phyloP scores from a whole-genome alignment of 768 basidiomycete species.

The Pleurotus eryngii region DNA sequence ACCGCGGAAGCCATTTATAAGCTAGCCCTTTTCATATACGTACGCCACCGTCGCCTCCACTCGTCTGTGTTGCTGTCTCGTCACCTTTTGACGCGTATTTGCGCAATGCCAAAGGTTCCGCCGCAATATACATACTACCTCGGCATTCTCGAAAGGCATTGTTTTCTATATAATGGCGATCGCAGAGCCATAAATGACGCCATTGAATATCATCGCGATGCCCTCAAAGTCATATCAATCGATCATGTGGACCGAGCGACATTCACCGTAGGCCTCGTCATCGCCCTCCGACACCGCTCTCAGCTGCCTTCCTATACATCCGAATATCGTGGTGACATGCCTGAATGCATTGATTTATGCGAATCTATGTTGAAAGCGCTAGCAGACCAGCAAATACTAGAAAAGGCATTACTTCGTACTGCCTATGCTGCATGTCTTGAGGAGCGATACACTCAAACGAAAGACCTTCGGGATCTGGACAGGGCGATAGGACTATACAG shows the following conservation, averaged over 20 bases:
- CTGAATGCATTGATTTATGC: neutral
- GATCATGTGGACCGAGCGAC: neutral
- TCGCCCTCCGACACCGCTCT: neutral
- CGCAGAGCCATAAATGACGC: neutral
- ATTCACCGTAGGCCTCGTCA: neutral
- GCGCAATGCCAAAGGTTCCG: neutral
- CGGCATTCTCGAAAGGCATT: neutral
- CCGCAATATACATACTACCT: neutral
- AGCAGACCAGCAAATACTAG: neutral
- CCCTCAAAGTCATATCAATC: neutral
- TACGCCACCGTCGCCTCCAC: too few species aligned
- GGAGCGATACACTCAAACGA: neutral
- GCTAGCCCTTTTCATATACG: too few species aligned
- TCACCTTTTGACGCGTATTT: too few species aligned
- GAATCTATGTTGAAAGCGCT: neutral
- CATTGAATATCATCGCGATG: neutral
- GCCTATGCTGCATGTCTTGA: neutral
- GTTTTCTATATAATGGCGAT: neutral
- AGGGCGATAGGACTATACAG: neutral
- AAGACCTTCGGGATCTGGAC: neutral
- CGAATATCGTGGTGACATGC: neutral
- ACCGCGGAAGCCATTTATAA: too few species aligned
- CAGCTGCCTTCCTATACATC: neutral
- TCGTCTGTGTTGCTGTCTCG: too few species aligned
- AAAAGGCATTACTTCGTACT: neutral